Percentiles rank a stretch among this genome's conserved stretches.
These are phyloP conservation scores for Syzygium oleosum DNA, from an alignment of 345 rosid species.

Conservation along the genomic window DNA sequence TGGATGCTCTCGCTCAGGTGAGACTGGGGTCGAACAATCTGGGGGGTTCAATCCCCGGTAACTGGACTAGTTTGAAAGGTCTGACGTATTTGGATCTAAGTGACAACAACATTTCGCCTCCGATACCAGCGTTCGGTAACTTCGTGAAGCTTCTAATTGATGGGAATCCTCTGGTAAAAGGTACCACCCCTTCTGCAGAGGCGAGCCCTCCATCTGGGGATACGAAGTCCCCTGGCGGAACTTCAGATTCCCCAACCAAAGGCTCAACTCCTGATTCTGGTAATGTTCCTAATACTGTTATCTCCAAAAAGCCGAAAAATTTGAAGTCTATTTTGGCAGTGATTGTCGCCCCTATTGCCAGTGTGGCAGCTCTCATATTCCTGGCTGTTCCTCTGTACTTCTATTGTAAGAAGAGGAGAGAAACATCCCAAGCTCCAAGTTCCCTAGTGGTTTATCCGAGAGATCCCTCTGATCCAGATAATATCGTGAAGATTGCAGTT, in stretches of 20 bases:
- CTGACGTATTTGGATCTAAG: slow-evolving; percentile 48
- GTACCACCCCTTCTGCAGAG: slow-evolving; percentile 14
- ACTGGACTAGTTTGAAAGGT: slow-evolving; percentile 51
- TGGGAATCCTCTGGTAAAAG: slow-evolving; percentile 40
- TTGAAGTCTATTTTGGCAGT: slow-evolving; percentile 21
- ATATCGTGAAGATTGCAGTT: slow-evolving; percentile 47
- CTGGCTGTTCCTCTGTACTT: slow-evolving; percentile 35
- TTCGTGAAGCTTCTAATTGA: slow-evolving; percentile 12
- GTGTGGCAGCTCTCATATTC: slow-evolving; percentile 29
- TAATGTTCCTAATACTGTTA: not conserved
- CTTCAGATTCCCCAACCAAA: not conserved
- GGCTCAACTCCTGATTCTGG: slow-evolving; percentile 11
- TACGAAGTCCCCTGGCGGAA: not conserved
- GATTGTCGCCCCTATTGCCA: slow-evolving; percentile 40
- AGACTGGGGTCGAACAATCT: slow-evolving; percentile 38
- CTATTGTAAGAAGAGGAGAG: slow-evolving; percentile 35
- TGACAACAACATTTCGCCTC: slow-evolving; percentile 49
- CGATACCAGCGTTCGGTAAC: slow-evolving; percentile 33
- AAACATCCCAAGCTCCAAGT: slow-evolving; percentile 18
- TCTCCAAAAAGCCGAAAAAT: slow-evolving; percentile 7
- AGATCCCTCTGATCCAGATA: slow-evolving; percentile 52
- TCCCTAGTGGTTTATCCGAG: slow-evolving; percentile 64
- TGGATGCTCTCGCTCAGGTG: slow-evolving; percentile 34
- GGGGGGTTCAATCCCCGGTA: slow-evolving; percentile 38
- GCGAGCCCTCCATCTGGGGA: slow-evolving; percentile 12